These are phyloP conservation scores for Termitomyces sp. DNA, from an alignment of 768 basidiomycete genomes.

Conservation along the genomic window DNA sequence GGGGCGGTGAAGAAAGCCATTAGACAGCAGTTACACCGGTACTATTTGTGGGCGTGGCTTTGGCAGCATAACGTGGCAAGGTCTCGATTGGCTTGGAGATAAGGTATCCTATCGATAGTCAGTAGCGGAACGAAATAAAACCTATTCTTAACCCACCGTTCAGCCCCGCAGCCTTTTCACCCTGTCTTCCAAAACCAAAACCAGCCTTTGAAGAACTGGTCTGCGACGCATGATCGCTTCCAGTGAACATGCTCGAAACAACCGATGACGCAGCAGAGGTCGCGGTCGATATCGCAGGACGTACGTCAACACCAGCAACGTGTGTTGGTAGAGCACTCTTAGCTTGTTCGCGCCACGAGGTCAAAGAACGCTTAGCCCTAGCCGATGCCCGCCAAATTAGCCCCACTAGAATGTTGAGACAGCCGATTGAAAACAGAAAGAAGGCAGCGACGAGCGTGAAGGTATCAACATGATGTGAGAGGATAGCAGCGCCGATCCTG, in stretches of 20 bases:
- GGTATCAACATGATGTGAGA: constrained; percentile 78
- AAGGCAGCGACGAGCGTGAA: constrained; percentile 91
- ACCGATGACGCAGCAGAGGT: constrained; percentile 21
- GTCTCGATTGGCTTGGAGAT: constrained; percentile 63
- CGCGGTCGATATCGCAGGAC: constrained; percentile 32
- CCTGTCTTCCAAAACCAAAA: constrained; percentile 79
- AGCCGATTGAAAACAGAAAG: constrained; percentile 90
- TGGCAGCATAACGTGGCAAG: constrained; percentile 56
- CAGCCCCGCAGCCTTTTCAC: constrained; percentile 67
- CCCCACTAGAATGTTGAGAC: constrained; percentile 79
- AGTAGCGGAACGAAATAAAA: neutral
- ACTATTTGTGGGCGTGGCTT: constrained; percentile 23
- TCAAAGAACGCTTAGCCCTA: constrained; percentile 62
- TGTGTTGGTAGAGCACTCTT: constrained; percentile 55
- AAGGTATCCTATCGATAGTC: constrained; percentile 40
- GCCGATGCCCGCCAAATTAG: constrained; percentile 68
- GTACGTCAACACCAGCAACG: constrained; percentile 34
- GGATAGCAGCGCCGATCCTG: constrained; percentile 68
- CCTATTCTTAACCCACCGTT: constrained; percentile 40
- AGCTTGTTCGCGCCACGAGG: constrained; percentile 57
- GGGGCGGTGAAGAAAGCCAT: neutral
- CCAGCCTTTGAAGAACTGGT: constrained; percentile 39
- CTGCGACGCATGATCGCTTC: constrained; percentile 15
- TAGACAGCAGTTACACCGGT: constrained; percentile 8
- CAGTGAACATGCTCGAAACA: constrained; percentile 33